Evolutionary conservation across 257 asterid genomes (phyloP).

Genomic region (Catharanthus roseus): DNA sequence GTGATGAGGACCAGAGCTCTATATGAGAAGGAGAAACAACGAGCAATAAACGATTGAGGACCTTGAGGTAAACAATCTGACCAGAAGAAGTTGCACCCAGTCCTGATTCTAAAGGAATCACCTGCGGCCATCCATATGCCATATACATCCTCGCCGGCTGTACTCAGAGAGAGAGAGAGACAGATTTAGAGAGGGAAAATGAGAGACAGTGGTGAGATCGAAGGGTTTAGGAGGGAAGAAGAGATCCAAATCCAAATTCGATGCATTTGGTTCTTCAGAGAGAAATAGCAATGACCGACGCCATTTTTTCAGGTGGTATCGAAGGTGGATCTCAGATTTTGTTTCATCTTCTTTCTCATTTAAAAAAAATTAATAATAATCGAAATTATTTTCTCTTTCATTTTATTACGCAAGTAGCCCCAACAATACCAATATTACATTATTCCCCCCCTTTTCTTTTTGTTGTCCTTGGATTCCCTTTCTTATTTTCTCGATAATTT

Average conservation of each 20-base stretch:
- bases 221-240: constrained; percentile 12
- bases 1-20: constrained; percentile 97
- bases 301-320: constrained; percentile 12
- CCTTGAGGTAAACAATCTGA: constrained; percentile 77
- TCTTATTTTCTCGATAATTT: too few species aligned
- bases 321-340: constrained; percentile 6
- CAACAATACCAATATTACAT: too few species aligned
- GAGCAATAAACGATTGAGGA: constrained; percentile 70
- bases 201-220: constrained; percentile 1
- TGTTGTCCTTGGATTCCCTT: too few species aligned
- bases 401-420: background rate
- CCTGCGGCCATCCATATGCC: constrained; percentile 99
- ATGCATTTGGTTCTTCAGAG: background rate
- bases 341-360: background rate
- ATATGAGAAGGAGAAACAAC: constrained; percentile 76
- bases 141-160: constrained; percentile 69
- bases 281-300: background rate
- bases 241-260: constrained; percentile 9
- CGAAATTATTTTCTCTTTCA: background rate
- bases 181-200: background rate
- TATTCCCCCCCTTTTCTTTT: too few species aligned
- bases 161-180: background rate
- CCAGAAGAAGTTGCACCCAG: constrained; percentile 50
- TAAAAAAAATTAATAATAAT: background rate
- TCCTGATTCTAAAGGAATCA: constrained; percentile 76